Percentiles rank a stretch among this genome's conserved stretches.
Evolutionary conservation across 495 filamentous ascomycete genomes (phyloP).

Genomic region (Aspergillus incahuasiensis): DNA sequence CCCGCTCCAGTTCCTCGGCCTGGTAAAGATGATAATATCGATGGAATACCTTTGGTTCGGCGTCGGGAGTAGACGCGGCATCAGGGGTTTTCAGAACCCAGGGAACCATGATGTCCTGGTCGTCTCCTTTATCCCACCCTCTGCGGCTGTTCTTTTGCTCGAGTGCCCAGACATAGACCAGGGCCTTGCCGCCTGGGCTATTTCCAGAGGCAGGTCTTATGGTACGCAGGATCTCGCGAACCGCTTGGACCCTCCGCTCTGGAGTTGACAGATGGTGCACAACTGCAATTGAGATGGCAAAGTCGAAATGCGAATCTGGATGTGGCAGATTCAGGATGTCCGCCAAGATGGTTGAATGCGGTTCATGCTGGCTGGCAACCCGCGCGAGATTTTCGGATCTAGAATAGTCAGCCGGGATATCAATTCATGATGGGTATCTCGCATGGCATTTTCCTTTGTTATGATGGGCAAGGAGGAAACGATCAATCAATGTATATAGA

Average conservation of each 20-base stretch:
- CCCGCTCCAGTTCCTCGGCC: constrained; percentile 78
- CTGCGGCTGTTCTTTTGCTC: constrained; percentile 86
- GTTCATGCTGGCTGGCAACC: constrained; percentile 65
- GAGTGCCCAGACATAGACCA: constrained; percentile 95
- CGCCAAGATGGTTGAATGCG: constrained; percentile 61
- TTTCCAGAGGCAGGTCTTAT: constrained; percentile 43
- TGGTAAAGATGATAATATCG: constrained; percentile 94
- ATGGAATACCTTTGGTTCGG: constrained; percentile 54
- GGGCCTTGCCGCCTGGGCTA: constrained; percentile 53
- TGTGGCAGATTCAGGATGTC: constrained; percentile 70
- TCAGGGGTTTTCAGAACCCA: constrained; percentile 66
- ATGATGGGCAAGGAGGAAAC: not conserved
- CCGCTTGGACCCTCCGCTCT: constrained; percentile 65
- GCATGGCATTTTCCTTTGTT: not conserved
- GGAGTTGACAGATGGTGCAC: constrained; percentile 91
- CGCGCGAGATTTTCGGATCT: constrained; percentile 67
- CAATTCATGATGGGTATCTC: not conserved
- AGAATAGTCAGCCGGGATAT: constrained; percentile 18
- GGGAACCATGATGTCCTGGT: constrained; percentile 93
- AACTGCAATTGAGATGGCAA: constrained; percentile 92
- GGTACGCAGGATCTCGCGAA: constrained; percentile 65
- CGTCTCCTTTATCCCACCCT: constrained; percentile 83
- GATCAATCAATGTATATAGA: constrained; percentile 7
- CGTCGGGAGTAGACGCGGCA: constrained; percentile 12
- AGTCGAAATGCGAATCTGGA: constrained; percentile 68